These are phyloP conservation scores for Chlorella sp. DNA, from an alignment of 139 green algal species.

Conservation along the genomic window DNA sequence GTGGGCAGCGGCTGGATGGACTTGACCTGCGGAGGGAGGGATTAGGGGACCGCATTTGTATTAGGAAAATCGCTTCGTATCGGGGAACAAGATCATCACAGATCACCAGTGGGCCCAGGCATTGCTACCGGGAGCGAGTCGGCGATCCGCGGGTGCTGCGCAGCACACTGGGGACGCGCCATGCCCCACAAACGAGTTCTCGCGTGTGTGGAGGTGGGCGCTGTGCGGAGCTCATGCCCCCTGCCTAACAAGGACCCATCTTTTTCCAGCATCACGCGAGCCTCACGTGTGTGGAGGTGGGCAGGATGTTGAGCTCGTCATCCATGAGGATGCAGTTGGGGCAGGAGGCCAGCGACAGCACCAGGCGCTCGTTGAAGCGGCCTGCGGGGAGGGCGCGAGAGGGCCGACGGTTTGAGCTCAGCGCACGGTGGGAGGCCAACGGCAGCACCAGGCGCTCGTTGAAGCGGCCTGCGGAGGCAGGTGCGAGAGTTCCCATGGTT, in stretches of 20 bases:
- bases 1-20: slow-evolving; percentile 71
- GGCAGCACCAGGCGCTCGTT: background rate
- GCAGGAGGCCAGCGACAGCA: slow-evolving; percentile 90
- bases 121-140: too few species aligned
- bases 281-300: slow-evolving; percentile 79
- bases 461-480: background rate
- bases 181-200: too few species aligned
- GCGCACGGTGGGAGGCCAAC: background rate
- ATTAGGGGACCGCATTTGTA: too few species aligned
- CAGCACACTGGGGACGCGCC: background rate
- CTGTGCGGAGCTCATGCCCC: too few species aligned
- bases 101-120: too few species aligned
- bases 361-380: slow-evolving; percentile 98
- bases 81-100: too few species aligned
- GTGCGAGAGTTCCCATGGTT: too few species aligned
- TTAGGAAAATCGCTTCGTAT: too few species aligned
- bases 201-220: background rate
- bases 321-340: slow-evolving; percentile 93
- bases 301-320: slow-evolving; percentile 99
- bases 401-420: background rate
- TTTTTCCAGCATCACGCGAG: background rate
- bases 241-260: background rate
- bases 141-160: too few species aligned
- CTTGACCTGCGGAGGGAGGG: background rate
- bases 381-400: slow-evolving; percentile 34